Evolutionary conservation across 164 flowering plant genomes (phyloP).

Genomic region (Chloranthus sessilifolius): DNA sequence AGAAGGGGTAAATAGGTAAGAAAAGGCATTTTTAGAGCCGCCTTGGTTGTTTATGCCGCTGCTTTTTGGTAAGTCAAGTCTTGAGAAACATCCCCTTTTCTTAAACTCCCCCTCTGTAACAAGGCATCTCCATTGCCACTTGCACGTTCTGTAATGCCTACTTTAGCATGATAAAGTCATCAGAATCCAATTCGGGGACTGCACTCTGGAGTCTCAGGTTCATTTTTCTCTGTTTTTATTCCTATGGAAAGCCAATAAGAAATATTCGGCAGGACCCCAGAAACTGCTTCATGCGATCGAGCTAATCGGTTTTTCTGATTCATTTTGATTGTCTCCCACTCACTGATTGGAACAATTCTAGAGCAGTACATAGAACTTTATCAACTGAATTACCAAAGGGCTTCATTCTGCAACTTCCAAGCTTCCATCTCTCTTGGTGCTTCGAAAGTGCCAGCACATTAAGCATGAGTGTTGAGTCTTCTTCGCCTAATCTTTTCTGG

Average conservation of each 20-base stretch:
- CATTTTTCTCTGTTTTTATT: conserved; percentile 17
- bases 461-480: too few relatives aligned
- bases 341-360: neutral
- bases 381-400: conserved; percentile 20
- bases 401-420: conserved; percentile 17
- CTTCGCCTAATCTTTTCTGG: too few relatives aligned
- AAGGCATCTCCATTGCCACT: conserved; percentile 13
- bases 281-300: conserved; percentile 14
- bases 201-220: conserved; percentile 13
- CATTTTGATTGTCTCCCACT: neutral
- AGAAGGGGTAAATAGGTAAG: too few relatives aligned
- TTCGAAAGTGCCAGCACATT: too few relatives aligned
- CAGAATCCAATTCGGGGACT: conserved; percentile 11
- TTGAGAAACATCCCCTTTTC: conserved; percentile 16
- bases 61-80: conserved; percentile 9
- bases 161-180: conserved; percentile 8
- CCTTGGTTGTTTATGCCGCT: conserved; percentile 14
- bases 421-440: conserved; percentile 21
- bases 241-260: conserved; percentile 14
- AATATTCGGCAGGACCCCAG: conserved; percentile 14
- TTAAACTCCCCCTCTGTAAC: conserved; percentile 8
- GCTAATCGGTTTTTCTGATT: neutral
- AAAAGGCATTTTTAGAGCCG: too few relatives aligned
- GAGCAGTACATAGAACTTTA: conserved; percentile 14
- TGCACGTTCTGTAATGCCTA: conserved; percentile 17